phyloP scores from a whole-genome alignment of 768 basidiomycete species.

The Nidularia sp. region DNA sequence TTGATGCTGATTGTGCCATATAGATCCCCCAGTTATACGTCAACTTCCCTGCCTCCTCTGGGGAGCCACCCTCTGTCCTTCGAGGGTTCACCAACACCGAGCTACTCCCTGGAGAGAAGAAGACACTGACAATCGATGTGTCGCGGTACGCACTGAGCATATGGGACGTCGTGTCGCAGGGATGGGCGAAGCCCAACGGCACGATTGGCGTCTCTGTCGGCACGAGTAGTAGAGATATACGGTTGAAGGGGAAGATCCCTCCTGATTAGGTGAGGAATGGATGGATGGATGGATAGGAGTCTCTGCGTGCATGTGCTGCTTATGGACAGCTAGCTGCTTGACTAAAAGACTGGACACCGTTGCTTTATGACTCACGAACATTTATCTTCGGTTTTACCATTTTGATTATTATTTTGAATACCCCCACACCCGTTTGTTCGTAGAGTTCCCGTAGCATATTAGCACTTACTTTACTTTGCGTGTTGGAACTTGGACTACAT shows the following conservation, averaged over 20 bases:
- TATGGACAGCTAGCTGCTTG: too few relatives aligned
- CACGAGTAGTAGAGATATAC: conserved; percentile 61
- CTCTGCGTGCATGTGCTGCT: too few relatives aligned
- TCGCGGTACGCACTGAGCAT: conserved; percentile 69
- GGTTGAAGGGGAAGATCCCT: conserved; percentile 41
- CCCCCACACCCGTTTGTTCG: too few relatives aligned
- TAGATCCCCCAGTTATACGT: conserved; percentile 77
- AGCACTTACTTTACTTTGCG: too few relatives aligned
- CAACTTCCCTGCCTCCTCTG: conserved; percentile 56
- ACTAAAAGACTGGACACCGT: too few relatives aligned
- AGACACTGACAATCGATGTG: conserved; percentile 48
- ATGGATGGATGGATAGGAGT: too few relatives aligned
- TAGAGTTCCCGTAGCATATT: too few relatives aligned
- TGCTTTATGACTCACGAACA: too few relatives aligned
- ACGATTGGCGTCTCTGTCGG: conserved; percentile 61
- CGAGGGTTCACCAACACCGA: conserved; percentile 66
- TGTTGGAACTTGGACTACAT: too few relatives aligned
- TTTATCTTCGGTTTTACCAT: too few relatives aligned
- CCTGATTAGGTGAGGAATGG: not conserved
- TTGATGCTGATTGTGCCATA: conserved; percentile 1
- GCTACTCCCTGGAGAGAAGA: conserved; percentile 41
- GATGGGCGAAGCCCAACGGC: conserved; percentile 70
- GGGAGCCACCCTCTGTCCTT: conserved; percentile 69
- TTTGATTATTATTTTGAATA: too few relatives aligned
- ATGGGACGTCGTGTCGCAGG: conserved; percentile 73